These are phyloP conservation scores for Cryphonectria naterciae DNA, from an alignment of 2,329 filamentous ascomycete species.

Conservation along the genomic window DNA sequence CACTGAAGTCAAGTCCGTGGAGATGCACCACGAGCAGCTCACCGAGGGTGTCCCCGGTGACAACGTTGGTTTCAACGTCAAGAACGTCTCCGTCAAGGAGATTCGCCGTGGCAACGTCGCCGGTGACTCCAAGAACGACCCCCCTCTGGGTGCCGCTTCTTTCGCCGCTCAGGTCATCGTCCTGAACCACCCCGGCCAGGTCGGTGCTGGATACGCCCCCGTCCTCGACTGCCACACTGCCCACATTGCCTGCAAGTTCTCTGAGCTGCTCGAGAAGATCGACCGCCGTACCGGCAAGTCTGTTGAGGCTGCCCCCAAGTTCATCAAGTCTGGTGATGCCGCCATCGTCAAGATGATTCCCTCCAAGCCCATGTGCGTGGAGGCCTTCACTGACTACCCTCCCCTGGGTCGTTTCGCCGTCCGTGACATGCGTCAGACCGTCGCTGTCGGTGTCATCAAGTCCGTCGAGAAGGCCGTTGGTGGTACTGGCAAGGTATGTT, in stretches of 20 bases:
- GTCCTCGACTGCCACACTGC: conserved; percentile 99
- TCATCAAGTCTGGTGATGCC: conserved; percentile 99
- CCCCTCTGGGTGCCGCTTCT: conserved; percentile 81
- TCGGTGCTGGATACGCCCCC: conserved; percentile 98
- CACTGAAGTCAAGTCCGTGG: conserved; percentile 99
- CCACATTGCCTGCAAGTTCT: conserved; percentile 99
- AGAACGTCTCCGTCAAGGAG: conserved; percentile 99
- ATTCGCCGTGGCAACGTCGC: conserved; percentile 99
- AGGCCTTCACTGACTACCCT: conserved; percentile 99
- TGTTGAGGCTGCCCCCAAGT: conserved; percentile 90
- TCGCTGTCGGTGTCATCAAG: conserved; percentile 96
- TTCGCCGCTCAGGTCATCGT: conserved; percentile 99
- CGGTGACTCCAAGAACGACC: conserved; percentile 99
- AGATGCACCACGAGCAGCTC: conserved; percentile 99
- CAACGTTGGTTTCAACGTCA: conserved; percentile 99
- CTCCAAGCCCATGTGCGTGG: conserved; percentile 99
- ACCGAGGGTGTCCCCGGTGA: conserved; percentile 93
- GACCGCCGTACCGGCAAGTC: conserved; percentile 99
- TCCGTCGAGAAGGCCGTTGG: conserved; percentile 68
- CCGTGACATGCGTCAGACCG: conserved; percentile 95
- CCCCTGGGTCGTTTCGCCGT: conserved; percentile 99
- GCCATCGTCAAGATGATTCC: conserved; percentile 99
- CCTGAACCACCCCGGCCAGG: conserved; percentile 99
- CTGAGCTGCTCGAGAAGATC: conserved; percentile 99
- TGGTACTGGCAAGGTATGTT: conserved; percentile 57